These are phyloP conservation scores for Aspergillus homomorphus DNA, from an alignment of 495 filamentous ascomycete species.

Conservation along the genomic window DNA sequence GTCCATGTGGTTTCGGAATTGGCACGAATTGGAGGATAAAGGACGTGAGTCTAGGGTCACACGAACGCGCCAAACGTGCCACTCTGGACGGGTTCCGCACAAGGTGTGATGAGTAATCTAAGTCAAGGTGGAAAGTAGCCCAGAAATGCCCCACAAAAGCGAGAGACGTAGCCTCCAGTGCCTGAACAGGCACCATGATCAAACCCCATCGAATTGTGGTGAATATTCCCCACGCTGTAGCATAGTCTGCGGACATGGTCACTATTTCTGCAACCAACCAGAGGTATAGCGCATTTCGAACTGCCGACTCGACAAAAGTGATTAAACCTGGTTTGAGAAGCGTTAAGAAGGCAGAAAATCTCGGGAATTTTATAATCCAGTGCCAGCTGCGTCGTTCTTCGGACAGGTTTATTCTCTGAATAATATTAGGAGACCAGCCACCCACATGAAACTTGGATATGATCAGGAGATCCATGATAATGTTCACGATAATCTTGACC, in stretches of 20 bases:
- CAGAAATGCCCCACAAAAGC: no score
- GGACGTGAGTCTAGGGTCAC: not conserved
- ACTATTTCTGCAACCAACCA: constrained; percentile 69
- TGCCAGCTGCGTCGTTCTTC: constrained; percentile 55
- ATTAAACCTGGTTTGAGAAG: constrained; percentile 54
- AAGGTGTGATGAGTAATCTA: not conserved
- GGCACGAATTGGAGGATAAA: not conserved
- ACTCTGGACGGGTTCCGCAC: not conserved
- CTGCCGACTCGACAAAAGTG: constrained; percentile 61
- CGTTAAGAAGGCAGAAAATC: constrained; percentile 42
- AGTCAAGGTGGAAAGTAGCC: not conserved
- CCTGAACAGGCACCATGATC: no score
- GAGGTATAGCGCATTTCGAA: constrained; percentile 68
- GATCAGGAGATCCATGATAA: constrained; percentile 66
- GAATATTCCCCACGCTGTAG: no score
- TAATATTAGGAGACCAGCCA: constrained; percentile 50
- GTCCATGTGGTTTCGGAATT: not conserved
- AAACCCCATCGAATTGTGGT: no score
- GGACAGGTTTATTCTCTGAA: no score
- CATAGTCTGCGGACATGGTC: constrained; percentile 58
- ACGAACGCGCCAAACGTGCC: not conserved
- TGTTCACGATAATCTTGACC: constrained; percentile 62
- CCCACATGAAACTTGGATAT: constrained; percentile 67
- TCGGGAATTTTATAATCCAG: constrained; percentile 22
- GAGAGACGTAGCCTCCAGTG: no score